Evolutionary conservation across 305 asterid genomes (phyloP), one percentile per base, ranked within the genome.

Genomic region (Petunia hybrid): DNA sequence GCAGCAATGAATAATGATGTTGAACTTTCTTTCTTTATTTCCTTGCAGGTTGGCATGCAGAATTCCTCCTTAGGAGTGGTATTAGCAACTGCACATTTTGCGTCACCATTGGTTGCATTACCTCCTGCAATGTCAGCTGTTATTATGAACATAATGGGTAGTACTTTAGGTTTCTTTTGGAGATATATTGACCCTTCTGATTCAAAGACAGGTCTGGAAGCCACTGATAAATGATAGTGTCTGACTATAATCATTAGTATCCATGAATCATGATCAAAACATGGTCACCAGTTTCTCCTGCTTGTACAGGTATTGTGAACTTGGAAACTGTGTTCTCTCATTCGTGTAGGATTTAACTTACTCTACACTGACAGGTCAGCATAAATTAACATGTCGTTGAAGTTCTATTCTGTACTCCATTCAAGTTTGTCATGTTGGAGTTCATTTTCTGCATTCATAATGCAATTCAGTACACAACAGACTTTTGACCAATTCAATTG

Each of bases 51-150:
- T 48, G 99, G 97, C 81, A 95, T 95, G 99, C 98, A 93, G 78
- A 95, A 95, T 83, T 95, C 99, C 4, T 95, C 98, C 8, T 65
- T 95, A 81, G 99, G 98, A 77, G 99, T 95, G 84, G 98, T 95
- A 82, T 85, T 95, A 80, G 99, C 98, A 2, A 82, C 97, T 3
- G 80, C 95, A n/a, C 98, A 95, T 89, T 95, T 95, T 84, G 73
- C 89, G 45, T 91, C 98, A 6, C 88, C 97, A 0, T 84, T 88
- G 91, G 95, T 93, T 8, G 98, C 98, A 13, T 78, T 95, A 80
- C 98, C 98, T 53, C 84, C 98, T 0, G 98, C 99, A 45, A 79
- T 95, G 46, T 95, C 98, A 38, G 98, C 96, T 2, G 94, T 95
- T 10, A 73, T 95, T 64, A 95, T 95, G 99, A 95, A 95, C 74